Evolutionary conservation across 2,329 filamentous ascomycete genomes (phyloP), one percentile per base, ranked within the genome.

Genomic region (Leptosphaerulina australis): DNA sequence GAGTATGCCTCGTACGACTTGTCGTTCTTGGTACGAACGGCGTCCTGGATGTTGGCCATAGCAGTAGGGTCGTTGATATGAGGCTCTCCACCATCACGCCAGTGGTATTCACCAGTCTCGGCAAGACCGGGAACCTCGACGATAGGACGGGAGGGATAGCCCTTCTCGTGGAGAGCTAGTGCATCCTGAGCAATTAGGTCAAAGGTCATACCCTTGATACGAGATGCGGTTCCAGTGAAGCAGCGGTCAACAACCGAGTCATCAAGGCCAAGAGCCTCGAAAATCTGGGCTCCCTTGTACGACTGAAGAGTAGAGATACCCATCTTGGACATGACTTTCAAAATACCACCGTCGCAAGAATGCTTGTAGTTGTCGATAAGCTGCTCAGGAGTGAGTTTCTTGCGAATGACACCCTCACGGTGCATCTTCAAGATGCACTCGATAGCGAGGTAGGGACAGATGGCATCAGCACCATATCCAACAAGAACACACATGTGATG

Each of bases 281-380:
- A 97, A 59, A 97, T 97, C 78, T 97, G 93, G 47, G 93, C 93
- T 69, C 93, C 93, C 81, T 97, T 97, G 81, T 97, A 97, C 62
- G 88, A 93, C 68, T 93, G 91, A 35, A 97, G 81, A 24, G 93
- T 97, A 5, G 93, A 97, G 59, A 97, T 97, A 79, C 93, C 93
- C 93, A 97, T 97, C 81, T 97, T 97, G 74, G 88, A 94, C 93
- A 97, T 97, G 72, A 97, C 93, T 77, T 97, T 97, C 58, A 97
- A 81, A 58, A 97, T 96, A 78, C 93, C 93, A 68, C 93, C 93
- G 63, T 97, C 92, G 66, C 90, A 93, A 56, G 93, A 97, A 74
- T 95, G 90, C 78, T 95, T 96, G 82, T 97, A 97, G 79, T 97
- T 97, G 66, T 88, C 86, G 61, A 97, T 92, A 48, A 97, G 85